These are phyloP conservation scores for Blastomyces parvus DNA, from an alignment of 2,329 filamentous ascomycete species.

Conservation along the genomic window DNA sequence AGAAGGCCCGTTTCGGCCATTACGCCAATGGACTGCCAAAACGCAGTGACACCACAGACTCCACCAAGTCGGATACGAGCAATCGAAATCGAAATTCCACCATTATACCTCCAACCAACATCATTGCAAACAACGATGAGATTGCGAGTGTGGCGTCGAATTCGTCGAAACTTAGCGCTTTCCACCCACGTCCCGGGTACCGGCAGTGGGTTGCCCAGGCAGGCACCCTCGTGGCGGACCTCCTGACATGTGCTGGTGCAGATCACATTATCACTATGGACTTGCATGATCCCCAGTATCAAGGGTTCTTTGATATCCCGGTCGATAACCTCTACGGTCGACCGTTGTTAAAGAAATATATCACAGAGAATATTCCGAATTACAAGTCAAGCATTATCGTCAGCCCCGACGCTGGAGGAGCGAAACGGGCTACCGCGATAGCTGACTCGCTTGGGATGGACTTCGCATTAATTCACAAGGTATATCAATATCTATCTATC, in stretches of 20 bases:
- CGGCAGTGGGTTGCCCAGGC: constrained; percentile 98
- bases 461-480: constrained; percentile 97
- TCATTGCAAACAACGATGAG: constrained; percentile 53
- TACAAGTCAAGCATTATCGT: constrained; percentile 84
- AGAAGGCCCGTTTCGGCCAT: constrained; percentile 32
- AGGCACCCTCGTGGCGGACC: constrained; percentile 85
- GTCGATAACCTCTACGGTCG: constrained; percentile 88
- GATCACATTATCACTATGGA: constrained; percentile 99
- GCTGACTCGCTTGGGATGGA: constrained; percentile 88
- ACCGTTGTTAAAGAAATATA: constrained; percentile 51
- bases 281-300: constrained; percentile 89
- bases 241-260: constrained; percentile 88
- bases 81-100: constrained; percentile 16
- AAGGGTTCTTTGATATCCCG: constrained; percentile 97
- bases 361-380: constrained; percentile 72
- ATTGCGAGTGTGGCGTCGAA: constrained; percentile 48
- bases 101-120: constrained; percentile 35
- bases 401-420: constrained; percentile 90
- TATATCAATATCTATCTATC: constrained; percentile 34
- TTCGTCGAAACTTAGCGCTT: constrained; percentile 48
- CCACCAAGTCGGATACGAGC: constrained; percentile 26
- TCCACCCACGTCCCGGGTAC: constrained; percentile 82
- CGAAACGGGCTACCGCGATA: constrained; percentile 91
- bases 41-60: constrained; percentile 32
- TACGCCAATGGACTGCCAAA: constrained; percentile 31